Conservation (phyloP, 2,329 filamentous ascomycete species). For the Cladophialophora yegresii region DNA sequence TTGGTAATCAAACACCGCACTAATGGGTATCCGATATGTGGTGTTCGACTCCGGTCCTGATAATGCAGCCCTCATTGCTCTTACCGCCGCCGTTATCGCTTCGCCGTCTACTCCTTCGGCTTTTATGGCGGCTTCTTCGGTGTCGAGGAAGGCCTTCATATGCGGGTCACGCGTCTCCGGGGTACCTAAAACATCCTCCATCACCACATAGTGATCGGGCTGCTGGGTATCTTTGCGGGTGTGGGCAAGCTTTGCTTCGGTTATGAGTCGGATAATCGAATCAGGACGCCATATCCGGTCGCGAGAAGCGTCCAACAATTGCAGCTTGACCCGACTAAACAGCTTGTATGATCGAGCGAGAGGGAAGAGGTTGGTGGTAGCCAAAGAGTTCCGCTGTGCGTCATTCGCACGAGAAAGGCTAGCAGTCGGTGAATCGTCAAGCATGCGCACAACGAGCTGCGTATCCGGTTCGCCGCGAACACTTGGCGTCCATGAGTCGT, state of each 20-base stretch:
- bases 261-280: background rate
- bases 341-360: background rate
- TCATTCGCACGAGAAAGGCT: background rate
- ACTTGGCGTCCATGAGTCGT: background rate
- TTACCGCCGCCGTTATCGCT: background rate
- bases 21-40: background rate
- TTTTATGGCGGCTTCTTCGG: background rate
- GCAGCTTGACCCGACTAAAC: conserved; percentile 2
- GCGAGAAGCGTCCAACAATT: background rate
- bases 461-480: background rate
- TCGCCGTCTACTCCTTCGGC: background rate
- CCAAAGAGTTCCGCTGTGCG: background rate
- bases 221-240: background rate
- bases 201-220: background rate
- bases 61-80: background rate
- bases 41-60: background rate
- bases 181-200: background rate
- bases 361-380: background rate
- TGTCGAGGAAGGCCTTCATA: background rate
- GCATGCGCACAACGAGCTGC: background rate
- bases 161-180: background rate
- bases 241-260: background rate
- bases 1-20: background rate
- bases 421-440: conserved; percentile 1
- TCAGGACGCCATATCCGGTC: background rate